Conservation (phyloP, 176 grass and related monocot genomes). For the Oryza coarctata region DNA sequence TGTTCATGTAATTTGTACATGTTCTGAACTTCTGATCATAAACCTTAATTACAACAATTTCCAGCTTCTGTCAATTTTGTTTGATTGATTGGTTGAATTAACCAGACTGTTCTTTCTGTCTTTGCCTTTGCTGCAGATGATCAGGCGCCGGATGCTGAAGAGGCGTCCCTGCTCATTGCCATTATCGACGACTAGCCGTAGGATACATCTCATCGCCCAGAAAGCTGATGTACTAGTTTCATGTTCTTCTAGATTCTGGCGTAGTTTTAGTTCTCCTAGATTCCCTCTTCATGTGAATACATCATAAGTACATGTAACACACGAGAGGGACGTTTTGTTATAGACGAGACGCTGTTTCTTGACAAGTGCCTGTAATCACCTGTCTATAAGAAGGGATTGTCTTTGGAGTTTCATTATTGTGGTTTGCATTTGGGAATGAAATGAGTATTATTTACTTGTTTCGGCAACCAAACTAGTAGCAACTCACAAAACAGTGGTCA, state of each 20-base stretch:
- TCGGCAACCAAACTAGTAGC: no score
- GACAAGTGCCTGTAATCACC: constrained; percentile 16
- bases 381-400: background rate
- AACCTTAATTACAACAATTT: background rate
- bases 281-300: background rate
- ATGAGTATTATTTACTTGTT: no score
- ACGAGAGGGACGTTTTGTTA: background rate
- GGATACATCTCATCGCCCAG: background rate
- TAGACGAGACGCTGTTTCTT: background rate
- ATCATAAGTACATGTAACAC: background rate
- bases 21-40: no score
- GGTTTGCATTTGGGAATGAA: no score
- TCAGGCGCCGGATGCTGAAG: constrained; percentile 32
- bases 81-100: background rate
- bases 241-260: background rate
- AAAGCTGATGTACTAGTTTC: background rate
- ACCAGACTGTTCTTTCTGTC: background rate
- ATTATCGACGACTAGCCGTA: constrained; percentile 50
- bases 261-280: background rate
- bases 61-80: background rate
- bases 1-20: background rate
- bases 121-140: constrained; percentile 32
- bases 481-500: no score
- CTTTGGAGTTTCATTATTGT: background rate
- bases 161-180: constrained; percentile 62